Percentiles rank a stretch among this genome's conserved stretches.
Conservation (phyloP, 331 rosid species). For the Quercus tomentella region DNA sequence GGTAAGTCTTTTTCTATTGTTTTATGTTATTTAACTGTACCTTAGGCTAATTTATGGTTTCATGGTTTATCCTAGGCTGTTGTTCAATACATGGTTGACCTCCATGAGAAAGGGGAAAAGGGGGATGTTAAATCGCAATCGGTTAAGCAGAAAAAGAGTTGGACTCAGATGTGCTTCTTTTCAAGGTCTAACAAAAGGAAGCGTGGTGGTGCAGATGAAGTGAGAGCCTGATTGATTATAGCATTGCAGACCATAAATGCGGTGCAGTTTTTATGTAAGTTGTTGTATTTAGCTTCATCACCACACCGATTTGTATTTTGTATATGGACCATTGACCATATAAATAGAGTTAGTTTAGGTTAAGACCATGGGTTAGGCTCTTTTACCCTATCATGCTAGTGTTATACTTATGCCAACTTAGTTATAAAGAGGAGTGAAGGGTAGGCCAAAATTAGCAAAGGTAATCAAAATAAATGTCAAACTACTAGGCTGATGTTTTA, state of each 20-base stretch:
- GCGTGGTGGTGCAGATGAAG: conserved; percentile 46
- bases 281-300: conserved; percentile 9
- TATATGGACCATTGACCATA: not conserved
- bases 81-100: conserved; percentile 76
- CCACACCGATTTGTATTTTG: not conserved
- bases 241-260: conserved; percentile 11
- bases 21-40: conserved; percentile 4
- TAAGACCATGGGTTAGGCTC: not conserved
- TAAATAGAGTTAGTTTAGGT: conserved; percentile 1
- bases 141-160: conserved; percentile 62
- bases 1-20: conserved; percentile 30
- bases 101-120: conserved; percentile 51
- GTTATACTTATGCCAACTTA: not conserved
- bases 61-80: conserved; percentile 63
- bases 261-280: conserved; percentile 43
- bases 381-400: not conserved
- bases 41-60: conserved; percentile 14
- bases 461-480: not conserved
- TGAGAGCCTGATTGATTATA: conserved; percentile 43
- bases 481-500: not conserved
- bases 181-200: conserved; percentile 76
- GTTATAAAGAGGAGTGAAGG: not conserved
- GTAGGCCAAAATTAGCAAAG: not conserved
- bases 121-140: conserved; percentile 48
- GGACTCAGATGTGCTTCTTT: conserved; percentile 76